Conservation (phyloP, 345 rosid species). For the Atalantia buxifolia region DNA sequence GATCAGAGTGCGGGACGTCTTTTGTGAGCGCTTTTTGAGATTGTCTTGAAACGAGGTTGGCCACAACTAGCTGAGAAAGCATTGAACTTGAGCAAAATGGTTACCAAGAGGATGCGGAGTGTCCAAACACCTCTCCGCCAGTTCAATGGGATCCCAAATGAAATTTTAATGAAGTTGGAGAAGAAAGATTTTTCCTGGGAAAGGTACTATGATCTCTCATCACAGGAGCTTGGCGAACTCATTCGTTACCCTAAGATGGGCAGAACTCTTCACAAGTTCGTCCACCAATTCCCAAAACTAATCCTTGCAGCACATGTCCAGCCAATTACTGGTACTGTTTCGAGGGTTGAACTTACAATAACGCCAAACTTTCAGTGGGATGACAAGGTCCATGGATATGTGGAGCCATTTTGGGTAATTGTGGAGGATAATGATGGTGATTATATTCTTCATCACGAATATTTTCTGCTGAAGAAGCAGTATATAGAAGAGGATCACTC, state of each 20-base stretch:
- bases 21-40: constrained; percentile 88
- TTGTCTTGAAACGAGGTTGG: constrained; percentile 94
- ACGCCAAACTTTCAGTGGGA: constrained; percentile 97
- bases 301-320: constrained; percentile 82
- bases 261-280: constrained; percentile 73
- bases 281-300: constrained; percentile 90
- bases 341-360: constrained; percentile 84
- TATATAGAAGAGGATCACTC: constrained; percentile 82
- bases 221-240: constrained; percentile 94
- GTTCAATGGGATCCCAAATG: constrained; percentile 77
- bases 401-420: constrained; percentile 94
- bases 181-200: constrained; percentile 99
- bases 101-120: constrained; percentile 94
- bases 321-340: constrained; percentile 84
- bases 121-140: constrained; percentile 95
- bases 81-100: constrained; percentile 87
- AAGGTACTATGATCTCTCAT: constrained; percentile 84
- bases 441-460: constrained; percentile 88
- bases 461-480: constrained; percentile 89
- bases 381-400: constrained; percentile 86
- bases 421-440: constrained; percentile 98
- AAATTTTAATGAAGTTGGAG: constrained; percentile 81
- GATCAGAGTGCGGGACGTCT: constrained; percentile 89
- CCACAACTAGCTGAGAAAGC: constrained; percentile 93
- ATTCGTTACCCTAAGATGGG: constrained; percentile 87